A percentile compares a stretch with the other conserved stretches of the same genome.
Evolutionary conservation across 768 basidiomycete species (phyloP).

Genomic region (Hysterangium stoloniferum): DNA sequence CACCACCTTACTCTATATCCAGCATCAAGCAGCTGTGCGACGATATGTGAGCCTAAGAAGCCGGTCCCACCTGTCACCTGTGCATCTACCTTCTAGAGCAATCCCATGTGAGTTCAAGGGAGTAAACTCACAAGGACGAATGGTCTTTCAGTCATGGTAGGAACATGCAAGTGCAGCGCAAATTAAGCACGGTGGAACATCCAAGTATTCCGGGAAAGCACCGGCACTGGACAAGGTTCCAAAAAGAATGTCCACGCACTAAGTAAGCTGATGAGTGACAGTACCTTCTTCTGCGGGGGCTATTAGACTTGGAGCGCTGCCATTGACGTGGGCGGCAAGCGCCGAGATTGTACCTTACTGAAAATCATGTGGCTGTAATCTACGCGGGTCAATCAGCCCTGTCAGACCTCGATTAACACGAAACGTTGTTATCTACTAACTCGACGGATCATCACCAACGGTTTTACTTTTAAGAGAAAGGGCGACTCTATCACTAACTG

Average conservation of each 20-base stretch:
- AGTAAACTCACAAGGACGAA: constrained; percentile 4
- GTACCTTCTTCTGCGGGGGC: too few species aligned
- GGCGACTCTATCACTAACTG: background rate
- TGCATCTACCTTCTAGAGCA: background rate
- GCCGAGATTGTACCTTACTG: too few species aligned
- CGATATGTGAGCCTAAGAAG: constrained; percentile 34
- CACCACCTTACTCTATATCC: constrained; percentile 29
- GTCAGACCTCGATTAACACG: too few species aligned
- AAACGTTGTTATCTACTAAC: too few species aligned
- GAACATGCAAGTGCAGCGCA: background rate
- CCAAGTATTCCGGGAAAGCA: background rate
- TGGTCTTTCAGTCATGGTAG: background rate
- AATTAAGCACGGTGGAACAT: background rate
- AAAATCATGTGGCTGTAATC: too few species aligned
- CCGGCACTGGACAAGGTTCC: background rate
- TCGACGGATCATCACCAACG: background rate
- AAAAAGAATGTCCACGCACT: too few species aligned
- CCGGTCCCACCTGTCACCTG: constrained; percentile 36
- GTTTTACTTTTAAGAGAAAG: background rate
- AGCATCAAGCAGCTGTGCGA: constrained; percentile 24
- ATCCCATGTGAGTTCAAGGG: background rate
- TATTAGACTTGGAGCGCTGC: too few species aligned
- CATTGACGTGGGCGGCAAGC: too few species aligned
- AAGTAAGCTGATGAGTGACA: too few species aligned
- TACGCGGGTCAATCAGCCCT: too few species aligned